Base-by-base conservation (phyloP, 208 protist genomes). In the Entamoeba nuttalli region DNA sequence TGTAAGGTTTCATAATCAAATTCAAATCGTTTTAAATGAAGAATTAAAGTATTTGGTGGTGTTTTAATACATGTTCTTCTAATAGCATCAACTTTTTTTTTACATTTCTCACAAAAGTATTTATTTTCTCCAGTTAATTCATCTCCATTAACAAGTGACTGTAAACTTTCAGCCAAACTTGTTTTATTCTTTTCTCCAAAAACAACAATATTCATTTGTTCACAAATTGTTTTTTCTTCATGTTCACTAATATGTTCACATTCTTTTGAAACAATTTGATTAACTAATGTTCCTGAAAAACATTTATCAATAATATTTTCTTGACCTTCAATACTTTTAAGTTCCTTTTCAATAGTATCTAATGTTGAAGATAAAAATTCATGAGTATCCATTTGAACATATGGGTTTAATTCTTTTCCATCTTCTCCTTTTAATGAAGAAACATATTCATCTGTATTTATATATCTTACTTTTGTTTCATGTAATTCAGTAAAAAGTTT, bases 1-100 rank as follows among this genome's bases (percentile, higher is more conserved):
- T 94, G 41, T 21, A 95, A 52, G 3, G 62, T 93, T 94, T 95
- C 48, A n/a, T 57, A 95, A n/a, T 95, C 84, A 94, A 95, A 95
- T 52, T 95, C 94, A 95, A 95, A 94, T 30, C 94, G 17, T 52
- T 57, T 95, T 9, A 95, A 50, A 62, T 95, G 94, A 51, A 95
- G 71, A 57, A 55, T 52, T 14, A 95, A 25, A 93, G 94, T 95
- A n/a, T 95, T 95, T 52, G 94, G 94, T 21, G 50, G 94, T 21
- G 41, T 50, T 52, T 93, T 50, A 30, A 95, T 95, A n/a, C 62
- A 93, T 5, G 84, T 30, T 62, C 94, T 15, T 30, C 50, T 51
- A 15, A 57, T 30, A 17, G 94, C 94, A 93, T 51, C 84, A 21
- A 95, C 94, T 30, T 93, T 50, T 25, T 95, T 94, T 25, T 94